These are phyloP conservation scores for Amphirosellinia nigrospora DNA, from an alignment of 495 filamentous ascomycete genomes.

Conservation along the genomic window DNA sequence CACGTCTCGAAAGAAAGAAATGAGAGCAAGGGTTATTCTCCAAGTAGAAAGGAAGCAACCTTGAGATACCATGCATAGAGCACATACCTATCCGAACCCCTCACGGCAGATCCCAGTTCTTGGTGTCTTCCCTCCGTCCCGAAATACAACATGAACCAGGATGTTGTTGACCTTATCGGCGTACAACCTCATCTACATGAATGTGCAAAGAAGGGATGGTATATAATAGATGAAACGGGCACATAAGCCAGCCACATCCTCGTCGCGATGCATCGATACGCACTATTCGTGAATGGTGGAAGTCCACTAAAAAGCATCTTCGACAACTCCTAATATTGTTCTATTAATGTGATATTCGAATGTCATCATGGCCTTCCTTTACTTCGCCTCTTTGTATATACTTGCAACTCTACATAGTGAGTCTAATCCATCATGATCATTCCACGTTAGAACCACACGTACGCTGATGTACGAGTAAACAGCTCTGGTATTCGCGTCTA, in stretches of 20 bases:
- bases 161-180: neutral
- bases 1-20: neutral
- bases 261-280: neutral
- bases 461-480: neutral
- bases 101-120: neutral
- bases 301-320: neutral
- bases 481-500: conserved; percentile 22
- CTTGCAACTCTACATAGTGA: conserved; percentile 10
- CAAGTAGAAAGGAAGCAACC: too few species aligned
- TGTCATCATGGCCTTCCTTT: conserved; percentile 15
- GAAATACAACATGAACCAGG: neutral
- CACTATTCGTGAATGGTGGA: neutral
- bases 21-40: too few species aligned
- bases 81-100: neutral
- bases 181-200: neutral
- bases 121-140: neutral
- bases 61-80: neutral
- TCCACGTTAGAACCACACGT: neutral
- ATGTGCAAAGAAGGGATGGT: conserved; percentile 6
- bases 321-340: neutral
- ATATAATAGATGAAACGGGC: neutral
- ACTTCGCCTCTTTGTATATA: conserved; percentile 7
- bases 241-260: conserved; percentile 5
- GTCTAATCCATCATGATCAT: neutral
- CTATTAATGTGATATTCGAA: neutral